Percentiles rank a stretch among this genome's conserved stretches.
Evolutionary conservation across 305 asterid genomes (phyloP).

Genomic region (Solanum aculeatissimum): DNA sequence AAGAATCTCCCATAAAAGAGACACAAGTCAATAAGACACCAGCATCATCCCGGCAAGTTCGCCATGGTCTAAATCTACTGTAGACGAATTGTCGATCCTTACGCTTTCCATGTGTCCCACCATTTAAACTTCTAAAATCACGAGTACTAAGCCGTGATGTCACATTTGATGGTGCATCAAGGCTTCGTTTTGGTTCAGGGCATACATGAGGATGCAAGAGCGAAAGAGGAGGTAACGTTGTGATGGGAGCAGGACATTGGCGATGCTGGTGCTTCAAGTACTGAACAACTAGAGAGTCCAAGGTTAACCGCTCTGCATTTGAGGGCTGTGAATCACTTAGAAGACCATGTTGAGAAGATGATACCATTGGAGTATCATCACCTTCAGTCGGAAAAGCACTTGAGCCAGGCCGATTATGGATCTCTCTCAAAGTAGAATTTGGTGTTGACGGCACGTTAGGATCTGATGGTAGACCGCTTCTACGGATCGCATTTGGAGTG

Average conservation of each 20-base stretch:
- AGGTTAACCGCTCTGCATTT: constrained; percentile 54
- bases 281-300: constrained; percentile 92
- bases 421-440: constrained; percentile 35
- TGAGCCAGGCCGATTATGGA: constrained; percentile 25
- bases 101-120: constrained; percentile 79
- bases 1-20: constrained; percentile 78
- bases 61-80: constrained; percentile 96
- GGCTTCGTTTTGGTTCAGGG: constrained; percentile 89
- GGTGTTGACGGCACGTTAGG: constrained; percentile 39
- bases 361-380: constrained; percentile 38
- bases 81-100: constrained; percentile 94
- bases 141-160: constrained; percentile 88
- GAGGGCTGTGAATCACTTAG: constrained; percentile 53
- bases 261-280: constrained; percentile 97
- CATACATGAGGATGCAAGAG: constrained; percentile 95
- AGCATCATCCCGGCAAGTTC: constrained; percentile 84
- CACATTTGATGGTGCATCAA: constrained; percentile 91
- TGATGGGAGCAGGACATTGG: constrained; percentile 97
- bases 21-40: constrained; percentile 68
- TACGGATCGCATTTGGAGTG: constrained; percentile 43
- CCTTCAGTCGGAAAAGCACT: constrained; percentile 30
- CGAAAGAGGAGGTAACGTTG: constrained; percentile 96
- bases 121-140: constrained; percentile 67
- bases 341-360: constrained; percentile 49
- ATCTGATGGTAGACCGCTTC: constrained; percentile 48